Base-by-base conservation (phyloP, 257 asterid species). In the Salvia rosmarinus region DNA sequence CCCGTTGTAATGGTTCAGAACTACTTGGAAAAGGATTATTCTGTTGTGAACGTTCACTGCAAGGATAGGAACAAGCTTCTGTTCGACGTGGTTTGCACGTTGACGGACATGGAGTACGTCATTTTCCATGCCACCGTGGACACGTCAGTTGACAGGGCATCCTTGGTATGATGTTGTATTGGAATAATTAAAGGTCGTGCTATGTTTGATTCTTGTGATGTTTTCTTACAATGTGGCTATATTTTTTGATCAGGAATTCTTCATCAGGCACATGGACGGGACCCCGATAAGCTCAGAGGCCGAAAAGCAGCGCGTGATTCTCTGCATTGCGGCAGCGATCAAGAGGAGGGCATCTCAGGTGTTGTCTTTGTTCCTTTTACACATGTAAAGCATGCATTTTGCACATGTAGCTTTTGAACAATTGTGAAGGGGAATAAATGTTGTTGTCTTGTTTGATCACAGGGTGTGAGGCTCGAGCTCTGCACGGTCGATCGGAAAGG, bases 381-480 rank as follows among this genome's bases (percentile, higher is more conserved):
- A 58, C 17, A 12, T 61, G 21, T 64, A 19, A 39, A 39, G 43
- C 43, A 10, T 37, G 8, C 43, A 37, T 37, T 6, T 37, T 37
- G 6, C 43, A 58, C 67, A 46, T n/a, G 39, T 39, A 25, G 52
- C 17, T 44, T 65, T 34, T 35, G 28, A 35, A 20, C 9, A 30
- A 61, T 50, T 42, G 28, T 58, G 42, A 43, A 68, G 28, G 14
- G 32, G 57, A 71, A 55, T 21, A 21, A 13, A 46, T 46, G 51
- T 46, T 46, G 6, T 49, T 51, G 25, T 19, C 17, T 68, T 37
- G 35, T 11, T 47, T 71, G 40, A 61, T 69, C 25, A 67, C 91
- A 90, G 99, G 99, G 99, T 52, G 88, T 85, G 67, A 89, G 96
- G 85, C 85, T 95, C 25, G 99, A 95, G 83, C 94, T 95, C 1